phyloP scores from a whole-genome alignment of 352 stramenopile genomes.

The Phytophthora hibernalis region DNA sequence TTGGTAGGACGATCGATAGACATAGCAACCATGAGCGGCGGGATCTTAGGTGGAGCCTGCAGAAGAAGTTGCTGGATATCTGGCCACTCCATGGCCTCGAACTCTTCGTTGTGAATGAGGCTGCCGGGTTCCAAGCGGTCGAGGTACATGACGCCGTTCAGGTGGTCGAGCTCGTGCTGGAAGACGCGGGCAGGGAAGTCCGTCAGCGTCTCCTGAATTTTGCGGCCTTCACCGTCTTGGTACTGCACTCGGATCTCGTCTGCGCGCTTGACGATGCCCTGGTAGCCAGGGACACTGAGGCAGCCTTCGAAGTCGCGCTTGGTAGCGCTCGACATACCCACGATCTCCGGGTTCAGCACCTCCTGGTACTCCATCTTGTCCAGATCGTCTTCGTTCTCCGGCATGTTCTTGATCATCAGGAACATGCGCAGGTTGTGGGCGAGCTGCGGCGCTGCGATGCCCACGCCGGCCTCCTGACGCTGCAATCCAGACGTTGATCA shows the following conservation, averaged over 20 bases:
- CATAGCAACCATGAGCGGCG: conserved; percentile 30
- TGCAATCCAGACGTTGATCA: conserved; percentile 26
- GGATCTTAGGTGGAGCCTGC: conserved; percentile 33
- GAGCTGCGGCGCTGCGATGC: conserved; percentile 79
- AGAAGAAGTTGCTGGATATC: conserved; percentile 71
- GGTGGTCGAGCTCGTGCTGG: conserved; percentile 85
- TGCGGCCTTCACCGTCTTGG: conserved; percentile 55
- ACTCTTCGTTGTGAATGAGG: conserved; percentile 88
- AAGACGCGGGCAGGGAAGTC: conserved; percentile 87
- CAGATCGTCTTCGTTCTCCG: conserved; percentile 61
- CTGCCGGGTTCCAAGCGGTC: conserved; percentile 72
- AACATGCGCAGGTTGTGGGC: conserved; percentile 84
- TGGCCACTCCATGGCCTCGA: conserved; percentile 64
- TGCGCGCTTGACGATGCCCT: conserved; percentile 71
- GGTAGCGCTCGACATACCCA: conserved; percentile 51
- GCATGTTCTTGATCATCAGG: conserved; percentile 80
- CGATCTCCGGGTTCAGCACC: conserved; percentile 84
- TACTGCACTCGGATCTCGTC: conserved; percentile 76
- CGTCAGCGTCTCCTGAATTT: conserved; percentile 60
- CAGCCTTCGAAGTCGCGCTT: conserved; percentile 88
- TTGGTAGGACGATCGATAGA: conserved; percentile 17
- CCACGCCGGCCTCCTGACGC: conserved; percentile 72
- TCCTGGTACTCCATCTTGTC: conserved; percentile 69
- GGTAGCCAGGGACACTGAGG: conserved; percentile 83
- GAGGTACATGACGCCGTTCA: conserved; percentile 81